Base-by-base conservation (phyloP, 2,329 filamentous ascomycete genomes). In the Piedraia hortae region DNA sequence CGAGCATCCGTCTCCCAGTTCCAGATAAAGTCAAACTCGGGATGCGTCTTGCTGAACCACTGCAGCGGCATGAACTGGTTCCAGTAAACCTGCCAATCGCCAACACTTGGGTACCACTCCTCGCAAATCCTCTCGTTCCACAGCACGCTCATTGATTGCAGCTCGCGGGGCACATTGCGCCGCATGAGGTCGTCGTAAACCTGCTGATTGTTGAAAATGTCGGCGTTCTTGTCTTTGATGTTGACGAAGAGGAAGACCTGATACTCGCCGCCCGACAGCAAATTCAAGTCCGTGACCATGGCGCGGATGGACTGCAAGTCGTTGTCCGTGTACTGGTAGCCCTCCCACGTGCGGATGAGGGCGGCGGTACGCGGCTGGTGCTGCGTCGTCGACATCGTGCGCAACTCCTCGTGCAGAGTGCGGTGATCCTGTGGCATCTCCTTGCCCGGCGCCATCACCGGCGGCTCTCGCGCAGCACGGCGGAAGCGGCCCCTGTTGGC, bases 1-100 rank as follows among this genome's bases (percentile, higher is more conserved):
- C 75, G 59, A 14, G 69, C 65, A 37, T 85, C 73, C 46, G 77
- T 72, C 39, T 85, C 75, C 73, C 72, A 80, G 41, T 82, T 80
- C 72, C 74, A 54, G 33, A 77, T 56, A 34, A 61, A 77, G 33
- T 80, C 70, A 31, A 73, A 85, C 34, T 82, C 64, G 0, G 71
- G 71, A 34, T 77, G 67, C 21, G 70, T 67, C 35, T 70, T 57
- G 26, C 62, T 62, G 38, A 80, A 78, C 44, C 67, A 68, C 38
- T 78, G 72, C 2, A 78, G 54, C 4, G 69, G 67, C 32, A 75
- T 54, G 52, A 67, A 74, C 35, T 74, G 67, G 14, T 50, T 44
- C 47, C 49, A 54, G 34, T 53, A 53, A 5, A 53, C 48, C 26
- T 52, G 45, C 46, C 48, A 53, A 26, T 53, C 48, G 16, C 41